These are phyloP conservation scores for Phaseolus coccineus DNA, from an alignment of 331 rosid genomes.

Conservation along the genomic window DNA sequence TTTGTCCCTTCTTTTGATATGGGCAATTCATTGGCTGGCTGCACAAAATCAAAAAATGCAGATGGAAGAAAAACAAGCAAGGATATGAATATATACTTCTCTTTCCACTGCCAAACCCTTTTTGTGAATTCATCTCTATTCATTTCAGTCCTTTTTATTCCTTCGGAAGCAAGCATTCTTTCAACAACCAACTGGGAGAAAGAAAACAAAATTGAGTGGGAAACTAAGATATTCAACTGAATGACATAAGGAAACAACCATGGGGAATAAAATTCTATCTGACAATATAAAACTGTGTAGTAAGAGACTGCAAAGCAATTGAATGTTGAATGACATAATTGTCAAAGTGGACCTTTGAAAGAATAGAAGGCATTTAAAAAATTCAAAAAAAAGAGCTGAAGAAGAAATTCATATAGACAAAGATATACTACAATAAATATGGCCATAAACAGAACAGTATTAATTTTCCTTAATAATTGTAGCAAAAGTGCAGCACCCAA, in stretches of 20 bases:
- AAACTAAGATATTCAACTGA: conserved; percentile 35
- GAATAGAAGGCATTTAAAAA: conserved; percentile 5
- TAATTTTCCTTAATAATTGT: background rate
- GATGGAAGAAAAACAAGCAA: conserved; percentile 40
- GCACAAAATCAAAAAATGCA: conserved; percentile 33
- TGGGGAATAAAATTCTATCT: conserved; percentile 19
- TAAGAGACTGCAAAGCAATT: background rate
- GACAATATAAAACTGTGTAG: conserved; percentile 36
- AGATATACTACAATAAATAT: background rate
- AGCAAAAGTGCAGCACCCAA: conserved; percentile 1
- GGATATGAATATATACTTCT: conserved; percentile 67
- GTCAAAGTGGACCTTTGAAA: conserved; percentile 4
- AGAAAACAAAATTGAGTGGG: conserved; percentile 37
- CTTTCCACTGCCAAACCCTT: conserved; percentile 98
- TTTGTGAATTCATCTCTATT: conserved; percentile 83
- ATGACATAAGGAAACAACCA: conserved; percentile 23
- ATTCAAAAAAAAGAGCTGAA: background rate
- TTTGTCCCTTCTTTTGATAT: conserved; percentile 8
- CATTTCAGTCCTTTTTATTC: conserved; percentile 79
- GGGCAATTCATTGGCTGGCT: conserved; percentile 26
- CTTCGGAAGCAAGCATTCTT: conserved; percentile 94
- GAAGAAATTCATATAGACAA: background rate
- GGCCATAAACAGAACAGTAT: background rate
- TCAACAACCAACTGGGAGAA: conserved; percentile 92
- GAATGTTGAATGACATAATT: conserved; percentile 25